These are phyloP conservation scores for Novymonas esmeraldas DNA, from an alignment of 208 protist genomes.

Conservation along the genomic window DNA sequence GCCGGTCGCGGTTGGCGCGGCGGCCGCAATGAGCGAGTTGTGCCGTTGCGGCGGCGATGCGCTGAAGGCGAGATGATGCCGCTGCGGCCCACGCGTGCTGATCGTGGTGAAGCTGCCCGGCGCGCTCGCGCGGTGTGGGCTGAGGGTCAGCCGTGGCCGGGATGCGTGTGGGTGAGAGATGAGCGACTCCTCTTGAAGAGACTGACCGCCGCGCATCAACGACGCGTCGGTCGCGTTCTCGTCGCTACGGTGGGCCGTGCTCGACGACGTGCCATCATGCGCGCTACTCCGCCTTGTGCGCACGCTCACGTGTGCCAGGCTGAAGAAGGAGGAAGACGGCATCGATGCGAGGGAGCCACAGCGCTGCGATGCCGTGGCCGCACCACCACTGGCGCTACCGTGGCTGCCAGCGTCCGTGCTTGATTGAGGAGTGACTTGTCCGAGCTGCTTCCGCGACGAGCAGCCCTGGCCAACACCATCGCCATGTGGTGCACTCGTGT, in stretches of 20 bases:
- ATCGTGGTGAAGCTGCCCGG: not conserved
- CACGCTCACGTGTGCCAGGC: not conserved
- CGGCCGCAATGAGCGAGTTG: not conserved
- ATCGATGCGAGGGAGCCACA: too few relatives aligned
- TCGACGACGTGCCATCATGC: not conserved
- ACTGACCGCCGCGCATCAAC: not conserved
- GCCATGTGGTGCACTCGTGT: too few relatives aligned
- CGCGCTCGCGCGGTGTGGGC: not conserved
- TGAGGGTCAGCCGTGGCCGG: not conserved
- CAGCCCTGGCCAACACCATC: too few relatives aligned
- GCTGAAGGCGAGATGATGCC: not conserved
- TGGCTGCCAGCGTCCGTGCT: not conserved
- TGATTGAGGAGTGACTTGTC: not conserved
- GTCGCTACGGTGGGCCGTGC: not conserved
- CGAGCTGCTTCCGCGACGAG: not conserved
- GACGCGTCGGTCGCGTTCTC: not conserved
- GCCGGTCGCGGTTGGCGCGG: not conserved
- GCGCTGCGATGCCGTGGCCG: not conserved
- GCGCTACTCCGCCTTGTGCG: too few relatives aligned
- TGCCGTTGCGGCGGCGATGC: constrained; percentile 1
- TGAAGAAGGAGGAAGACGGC: constrained; percentile 6
- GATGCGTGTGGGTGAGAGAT: not conserved
- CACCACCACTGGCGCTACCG: not conserved
- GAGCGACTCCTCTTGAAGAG: not conserved
- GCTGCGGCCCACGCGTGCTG: not conserved